phyloP scores from a whole-genome alignment of 305 asterid species.

The Solanum hybrid region DNA sequence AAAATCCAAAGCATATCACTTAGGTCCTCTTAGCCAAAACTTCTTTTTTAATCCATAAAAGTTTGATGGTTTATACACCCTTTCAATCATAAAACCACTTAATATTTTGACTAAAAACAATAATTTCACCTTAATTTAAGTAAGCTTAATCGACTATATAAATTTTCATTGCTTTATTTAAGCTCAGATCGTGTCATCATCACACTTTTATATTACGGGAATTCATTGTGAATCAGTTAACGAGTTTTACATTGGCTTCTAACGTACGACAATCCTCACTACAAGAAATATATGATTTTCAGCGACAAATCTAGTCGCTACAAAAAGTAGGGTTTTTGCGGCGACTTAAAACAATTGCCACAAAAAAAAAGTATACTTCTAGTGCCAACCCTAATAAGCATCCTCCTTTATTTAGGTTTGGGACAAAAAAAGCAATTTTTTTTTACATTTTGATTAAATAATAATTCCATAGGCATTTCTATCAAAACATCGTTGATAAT shows the following conservation, averaged over 20 bases:
- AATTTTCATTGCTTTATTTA: not conserved
- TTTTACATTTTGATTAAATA: not conserved
- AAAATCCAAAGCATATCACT: slow-evolving; percentile 3
- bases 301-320: not conserved
- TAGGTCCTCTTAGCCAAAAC: not conserved
- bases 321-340: not conserved
- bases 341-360: not conserved
- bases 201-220: not conserved
- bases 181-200: not conserved
- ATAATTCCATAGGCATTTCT: not conserved
- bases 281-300: not conserved
- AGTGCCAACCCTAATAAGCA: no score
- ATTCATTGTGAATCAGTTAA: not conserved
- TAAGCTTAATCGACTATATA: not conserved
- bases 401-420: not conserved
- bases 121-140: not conserved
- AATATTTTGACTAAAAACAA: not conserved
- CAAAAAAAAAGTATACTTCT: not conserved
- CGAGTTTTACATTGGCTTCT: not conserved
- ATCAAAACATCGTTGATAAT: not conserved
- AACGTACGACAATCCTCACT: not conserved
- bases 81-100: not conserved
- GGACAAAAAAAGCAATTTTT: no score
- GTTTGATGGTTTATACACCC: not conserved
- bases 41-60: not conserved